These are phyloP conservation scores for Rhizopus microsporus DNA, from an alignment of 371 early-diverging fungal species.

Conservation along the genomic window DNA sequence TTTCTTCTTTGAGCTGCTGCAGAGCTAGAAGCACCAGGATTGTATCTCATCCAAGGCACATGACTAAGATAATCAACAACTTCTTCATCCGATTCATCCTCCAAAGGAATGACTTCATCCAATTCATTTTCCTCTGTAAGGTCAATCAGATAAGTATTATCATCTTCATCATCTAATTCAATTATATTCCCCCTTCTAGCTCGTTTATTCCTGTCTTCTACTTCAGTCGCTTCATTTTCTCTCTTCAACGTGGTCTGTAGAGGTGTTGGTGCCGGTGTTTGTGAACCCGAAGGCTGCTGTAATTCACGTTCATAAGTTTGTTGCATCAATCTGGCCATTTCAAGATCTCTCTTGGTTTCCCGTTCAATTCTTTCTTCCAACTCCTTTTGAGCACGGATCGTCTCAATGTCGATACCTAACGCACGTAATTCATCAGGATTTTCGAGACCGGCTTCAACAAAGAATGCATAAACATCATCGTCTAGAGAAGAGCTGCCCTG, in stretches of 20 bases:
- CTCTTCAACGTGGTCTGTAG: not conserved
- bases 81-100: not conserved
- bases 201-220: not conserved
- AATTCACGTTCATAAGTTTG: not conserved
- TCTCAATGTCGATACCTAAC: slow-evolving; percentile 26
- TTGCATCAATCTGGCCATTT: slow-evolving; percentile 9
- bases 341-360: slow-evolving; percentile 10
- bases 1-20: not conserved
- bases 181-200: not conserved
- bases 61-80: not conserved
- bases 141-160: slow-evolving; percentile 12
- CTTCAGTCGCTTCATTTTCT: not conserved
- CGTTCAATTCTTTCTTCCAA: slow-evolving; percentile 10
- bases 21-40: not conserved
- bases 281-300: not conserved
- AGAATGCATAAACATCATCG: slow-evolving; percentile 21
- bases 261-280: not conserved
- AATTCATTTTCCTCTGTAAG: slow-evolving; percentile 12
- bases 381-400: slow-evolving; percentile 12
- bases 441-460: slow-evolving; percentile 22
- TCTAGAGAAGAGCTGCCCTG: slow-evolving; percentile 4
- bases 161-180: slow-evolving; percentile 13
- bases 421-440: slow-evolving; percentile 13
- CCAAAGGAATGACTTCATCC: not conserved
- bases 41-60: not conserved